These are phyloP conservation scores for Aureobasidium uvarum DNA, from an alignment of 2,329 filamentous ascomycete genomes.

Conservation along the genomic window DNA sequence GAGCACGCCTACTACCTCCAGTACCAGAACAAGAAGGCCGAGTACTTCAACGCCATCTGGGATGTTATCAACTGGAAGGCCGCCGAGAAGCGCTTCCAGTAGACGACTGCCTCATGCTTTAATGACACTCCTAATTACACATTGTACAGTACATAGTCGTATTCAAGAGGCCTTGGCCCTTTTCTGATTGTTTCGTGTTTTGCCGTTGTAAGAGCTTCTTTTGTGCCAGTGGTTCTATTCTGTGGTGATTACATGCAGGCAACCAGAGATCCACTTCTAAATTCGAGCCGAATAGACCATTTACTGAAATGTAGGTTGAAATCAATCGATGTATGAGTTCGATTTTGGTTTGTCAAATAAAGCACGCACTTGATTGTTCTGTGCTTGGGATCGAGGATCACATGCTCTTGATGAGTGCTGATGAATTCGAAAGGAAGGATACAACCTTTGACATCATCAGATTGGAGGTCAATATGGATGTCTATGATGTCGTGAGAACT, in stretches of 20 bases:
- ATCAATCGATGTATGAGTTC: too few species aligned
- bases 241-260: background rate
- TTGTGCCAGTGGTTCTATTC: background rate
- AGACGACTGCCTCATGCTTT: constrained; percentile 29
- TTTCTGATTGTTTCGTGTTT: background rate
- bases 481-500: background rate
- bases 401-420: background rate
- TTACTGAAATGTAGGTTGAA: too few species aligned
- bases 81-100: constrained; percentile 71
- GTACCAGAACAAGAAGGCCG: constrained; percentile 95
- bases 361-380: too few species aligned
- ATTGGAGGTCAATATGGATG: background rate
- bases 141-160: constrained; percentile 19
- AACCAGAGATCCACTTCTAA: too few species aligned
- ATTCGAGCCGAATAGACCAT: too few species aligned
- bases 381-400: background rate
- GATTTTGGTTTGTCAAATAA: too few species aligned
- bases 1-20: constrained; percentile 96
- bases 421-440: background rate
- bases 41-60: constrained; percentile 94
- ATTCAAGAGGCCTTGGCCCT: background rate
- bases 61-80: constrained; percentile 96
- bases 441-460: background rate
- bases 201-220: background rate
- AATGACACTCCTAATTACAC: constrained; percentile 17